Evolutionary conservation across 176 grass and related monocot species (phyloP), one percentile per base, ranked within the genome.

Genomic region (Eragrostis nindensis): DNA sequence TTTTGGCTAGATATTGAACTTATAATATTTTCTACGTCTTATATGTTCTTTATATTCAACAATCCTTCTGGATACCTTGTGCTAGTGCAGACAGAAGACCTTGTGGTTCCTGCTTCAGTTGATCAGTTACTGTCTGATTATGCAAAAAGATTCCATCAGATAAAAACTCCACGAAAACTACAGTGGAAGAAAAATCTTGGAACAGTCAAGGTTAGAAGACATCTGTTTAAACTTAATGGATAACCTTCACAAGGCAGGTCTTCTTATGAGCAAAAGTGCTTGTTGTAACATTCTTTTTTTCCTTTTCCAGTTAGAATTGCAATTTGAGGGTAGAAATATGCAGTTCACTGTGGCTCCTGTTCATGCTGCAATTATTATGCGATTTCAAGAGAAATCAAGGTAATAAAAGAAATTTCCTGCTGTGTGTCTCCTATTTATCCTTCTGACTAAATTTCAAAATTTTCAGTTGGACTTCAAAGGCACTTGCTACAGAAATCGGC

Each of bases 181-280:
- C 74, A 93, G 62, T 98, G 95, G 95, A 98, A 94, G 92, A 92
- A 93, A 87, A 98, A 94, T 82, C 95, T 98, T 74, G 95, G 95
- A 83, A 92, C 81, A 18, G 92, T 98, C 64, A 98, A 98, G 95
- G 95, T 94, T 78, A 71, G 84, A 63, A 89, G 46, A 82, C 5
- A 76, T 38, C 71, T 26, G 60, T 24, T 43, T 29, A 53, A 29
- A 79, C 27, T 81, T 81, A 24, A 80, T 53, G 74, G 47, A 10
- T 76, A 71, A 18, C 29, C 24, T 55, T 56, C 15, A 13, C 24
- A 3, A 61, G 27, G 57, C 24, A 64, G 56, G 32, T 67, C 19
- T 5, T 71, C 22, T 66, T 85, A 47, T 43, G 42, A 74, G 30
- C 39, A 44, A 47, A 66, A 67, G 48, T 65, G 47, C 41, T 66